Percentiles rank a stretch among this genome's conserved stretches.
phyloP scores from a whole-genome alignment of 169 alveolate species.

The Plasmodium vivax region DNA sequence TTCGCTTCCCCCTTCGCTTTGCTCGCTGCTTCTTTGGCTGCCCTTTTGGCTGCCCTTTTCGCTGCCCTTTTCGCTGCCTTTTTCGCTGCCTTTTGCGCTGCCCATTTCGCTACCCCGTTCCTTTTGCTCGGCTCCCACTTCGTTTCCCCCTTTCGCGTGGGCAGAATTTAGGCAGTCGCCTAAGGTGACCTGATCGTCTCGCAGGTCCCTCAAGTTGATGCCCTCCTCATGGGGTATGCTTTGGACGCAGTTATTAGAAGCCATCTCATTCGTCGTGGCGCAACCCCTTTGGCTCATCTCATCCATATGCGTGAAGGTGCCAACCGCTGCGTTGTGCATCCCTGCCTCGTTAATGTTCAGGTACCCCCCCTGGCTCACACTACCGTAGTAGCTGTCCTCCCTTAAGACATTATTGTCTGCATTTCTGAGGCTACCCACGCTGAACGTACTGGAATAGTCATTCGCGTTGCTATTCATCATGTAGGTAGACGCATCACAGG shows the following conservation, averaged over 20 bases:
- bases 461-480: slow-evolving; percentile 14
- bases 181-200: slow-evolving; percentile 21
- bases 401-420: not conserved
- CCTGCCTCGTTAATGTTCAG: slow-evolving; percentile 1
- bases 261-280: not conserved
- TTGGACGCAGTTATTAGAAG: not conserved
- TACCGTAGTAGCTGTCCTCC: not conserved
- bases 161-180: slow-evolving; percentile 12
- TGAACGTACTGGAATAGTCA: not conserved
- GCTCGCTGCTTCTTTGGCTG: too few species aligned
- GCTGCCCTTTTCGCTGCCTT: not conserved
- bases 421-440: not conserved
- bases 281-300: not conserved
- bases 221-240: not conserved
- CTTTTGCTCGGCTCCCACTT: slow-evolving; percentile 2
- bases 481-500: not conserved
- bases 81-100: not conserved
- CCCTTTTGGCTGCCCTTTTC: not conserved
- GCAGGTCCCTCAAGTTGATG: not conserved
- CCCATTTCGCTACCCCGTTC: not conserved
- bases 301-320: not conserved
- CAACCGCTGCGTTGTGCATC: not conserved
- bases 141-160: not conserved
- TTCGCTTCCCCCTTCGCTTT: not conserved
- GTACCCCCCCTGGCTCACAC: not conserved